Percentiles rank a stretch among this genome's conserved stretches.
Conservation (phyloP, 1,284 basidiomycete genomes). For the Pyrrhoderma lamaoense region DNA sequence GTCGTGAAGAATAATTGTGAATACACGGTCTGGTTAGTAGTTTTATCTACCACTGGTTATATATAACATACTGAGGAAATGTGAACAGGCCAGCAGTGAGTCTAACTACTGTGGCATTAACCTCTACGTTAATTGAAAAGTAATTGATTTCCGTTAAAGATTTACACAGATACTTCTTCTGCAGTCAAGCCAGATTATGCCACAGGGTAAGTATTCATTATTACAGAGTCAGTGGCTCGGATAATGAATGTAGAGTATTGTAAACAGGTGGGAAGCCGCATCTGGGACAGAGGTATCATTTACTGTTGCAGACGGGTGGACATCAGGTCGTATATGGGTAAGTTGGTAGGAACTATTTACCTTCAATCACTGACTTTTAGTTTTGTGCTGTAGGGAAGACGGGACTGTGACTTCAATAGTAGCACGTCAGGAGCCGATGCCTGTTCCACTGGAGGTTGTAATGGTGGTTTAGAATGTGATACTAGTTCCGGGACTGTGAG, state of each 20-base stretch:
- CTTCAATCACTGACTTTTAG: background rate
- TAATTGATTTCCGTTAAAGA: constrained; percentile 18
- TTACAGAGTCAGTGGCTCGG: background rate
- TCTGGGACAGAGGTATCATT: constrained; percentile 20
- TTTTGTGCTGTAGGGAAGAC: constrained; percentile 37
- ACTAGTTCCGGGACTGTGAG: constrained; percentile 14
- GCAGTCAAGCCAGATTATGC: constrained; percentile 2
- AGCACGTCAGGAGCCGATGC: constrained; percentile 34
- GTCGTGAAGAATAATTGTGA: constrained; percentile 1
- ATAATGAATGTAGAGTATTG: background rate
- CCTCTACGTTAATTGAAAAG: background rate
- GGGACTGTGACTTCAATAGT: constrained; percentile 37
- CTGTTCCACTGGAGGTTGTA: constrained; percentile 39
- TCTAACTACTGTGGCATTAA: background rate
- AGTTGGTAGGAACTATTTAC: background rate
- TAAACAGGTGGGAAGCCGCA: constrained; percentile 22
- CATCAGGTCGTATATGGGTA: constrained; percentile 25
- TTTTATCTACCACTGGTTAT: background rate
- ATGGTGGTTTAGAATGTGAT: constrained; percentile 40
- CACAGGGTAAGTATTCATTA: background rate
- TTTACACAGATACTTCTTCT: background rate
- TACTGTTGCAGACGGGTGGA: constrained; percentile 26
- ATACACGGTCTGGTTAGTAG: constrained; percentile 22
- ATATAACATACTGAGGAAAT: background rate
- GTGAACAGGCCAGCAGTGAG: background rate